Conservation (phyloP, 257 asterid species). For the Eucommia ulmoides region DNA sequence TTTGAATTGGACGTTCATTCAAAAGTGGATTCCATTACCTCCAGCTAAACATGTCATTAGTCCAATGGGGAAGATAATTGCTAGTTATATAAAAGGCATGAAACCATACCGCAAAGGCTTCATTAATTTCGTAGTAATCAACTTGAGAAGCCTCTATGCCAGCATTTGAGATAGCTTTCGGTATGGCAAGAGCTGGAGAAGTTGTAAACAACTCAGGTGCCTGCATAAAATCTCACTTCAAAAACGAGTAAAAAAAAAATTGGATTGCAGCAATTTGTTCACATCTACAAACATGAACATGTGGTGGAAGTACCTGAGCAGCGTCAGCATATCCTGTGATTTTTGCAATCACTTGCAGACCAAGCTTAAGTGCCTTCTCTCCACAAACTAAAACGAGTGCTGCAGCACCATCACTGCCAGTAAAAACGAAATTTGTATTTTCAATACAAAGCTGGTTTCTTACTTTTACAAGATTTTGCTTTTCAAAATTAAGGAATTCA, state of each 20-base stretch:
- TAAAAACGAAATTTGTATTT: conserved; percentile 9
- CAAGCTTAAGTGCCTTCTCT: conserved; percentile 69
- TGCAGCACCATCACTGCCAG: conserved; percentile 94
- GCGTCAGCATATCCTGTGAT: conserved; percentile 95
- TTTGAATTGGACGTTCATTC: no score
- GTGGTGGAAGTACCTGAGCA: conserved; percentile 84
- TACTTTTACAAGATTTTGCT: neutral
- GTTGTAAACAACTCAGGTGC: conserved; percentile 96
- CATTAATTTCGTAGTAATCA: conserved; percentile 90
- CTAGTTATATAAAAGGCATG: conserved; percentile 8
- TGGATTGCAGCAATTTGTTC: neutral
- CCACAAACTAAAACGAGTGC: conserved; percentile 97
- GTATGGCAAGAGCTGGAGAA: conserved; percentile 89
- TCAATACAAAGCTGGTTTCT: neutral
- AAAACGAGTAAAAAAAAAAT: no score
- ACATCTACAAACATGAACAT: neutral
- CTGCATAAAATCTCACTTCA: conserved; percentile 27
- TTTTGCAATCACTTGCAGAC: conserved; percentile 75
- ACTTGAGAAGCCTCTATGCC: conserved; percentile 74
- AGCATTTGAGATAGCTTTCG: conserved; percentile 82
- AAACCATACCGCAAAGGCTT: conserved; percentile 78
- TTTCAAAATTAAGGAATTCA: no score
- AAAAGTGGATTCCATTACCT: no score
- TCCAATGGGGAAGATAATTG: no score
- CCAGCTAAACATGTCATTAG: no score